Evolutionary conservation across 768 basidiomycete genomes (phyloP).

Genomic region (Xerocomellus chrysenteron): DNA sequence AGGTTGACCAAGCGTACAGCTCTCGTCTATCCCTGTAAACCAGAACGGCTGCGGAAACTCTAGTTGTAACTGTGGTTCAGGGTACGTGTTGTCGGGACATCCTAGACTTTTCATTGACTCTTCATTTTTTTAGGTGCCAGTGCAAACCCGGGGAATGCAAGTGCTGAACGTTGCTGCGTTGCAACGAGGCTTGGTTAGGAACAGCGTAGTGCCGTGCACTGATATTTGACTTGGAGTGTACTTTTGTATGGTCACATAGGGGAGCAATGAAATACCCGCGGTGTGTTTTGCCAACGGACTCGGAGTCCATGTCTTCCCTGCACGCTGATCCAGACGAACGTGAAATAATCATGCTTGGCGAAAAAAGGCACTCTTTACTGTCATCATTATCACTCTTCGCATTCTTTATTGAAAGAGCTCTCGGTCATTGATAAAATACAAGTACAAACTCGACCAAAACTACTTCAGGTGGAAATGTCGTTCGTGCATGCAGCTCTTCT

Average conservation of each 20-base stretch:
- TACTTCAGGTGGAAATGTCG: too few species aligned
- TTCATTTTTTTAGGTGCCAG: background rate
- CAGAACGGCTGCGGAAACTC: constrained; percentile 3
- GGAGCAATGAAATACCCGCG: too few species aligned
- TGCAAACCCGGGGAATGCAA: background rate
- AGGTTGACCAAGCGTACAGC: background rate
- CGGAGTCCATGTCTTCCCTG: too few species aligned
- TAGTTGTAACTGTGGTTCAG: background rate
- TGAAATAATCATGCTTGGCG: too few species aligned
- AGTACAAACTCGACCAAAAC: too few species aligned
- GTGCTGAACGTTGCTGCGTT: background rate
- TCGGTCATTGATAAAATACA: too few species aligned
- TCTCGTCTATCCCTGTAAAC: constrained; percentile 5
- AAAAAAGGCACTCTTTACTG: too few species aligned
- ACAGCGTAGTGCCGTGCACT: background rate
- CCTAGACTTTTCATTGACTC: background rate
- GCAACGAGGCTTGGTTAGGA: background rate
- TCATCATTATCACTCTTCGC: too few species aligned
- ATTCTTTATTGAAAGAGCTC: too few species aligned
- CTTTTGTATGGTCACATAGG: background rate
- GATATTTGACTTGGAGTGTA: background rate
- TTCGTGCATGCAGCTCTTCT: too few species aligned
- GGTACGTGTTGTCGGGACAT: background rate
- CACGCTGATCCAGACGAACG: too few species aligned
- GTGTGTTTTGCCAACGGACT: too few species aligned